These are phyloP conservation scores for Russula brevipes DNA, from an alignment of 768 basidiomycete genomes.

Conservation along the genomic window DNA sequence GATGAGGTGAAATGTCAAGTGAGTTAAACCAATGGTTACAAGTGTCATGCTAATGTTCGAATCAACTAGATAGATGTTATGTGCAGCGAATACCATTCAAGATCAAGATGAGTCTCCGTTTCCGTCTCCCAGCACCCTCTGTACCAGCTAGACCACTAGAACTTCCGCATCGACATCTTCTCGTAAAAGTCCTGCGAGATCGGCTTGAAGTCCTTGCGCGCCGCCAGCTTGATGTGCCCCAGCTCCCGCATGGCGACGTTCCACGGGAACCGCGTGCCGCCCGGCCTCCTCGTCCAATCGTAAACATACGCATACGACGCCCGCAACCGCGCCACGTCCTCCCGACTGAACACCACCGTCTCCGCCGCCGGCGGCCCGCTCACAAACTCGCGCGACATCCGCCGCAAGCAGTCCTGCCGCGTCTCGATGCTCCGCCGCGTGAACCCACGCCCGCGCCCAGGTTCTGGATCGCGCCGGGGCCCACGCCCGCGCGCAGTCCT, in stretches of 20 bases:
- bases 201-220: constrained; percentile 39
- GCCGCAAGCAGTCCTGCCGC: constrained; percentile 46
- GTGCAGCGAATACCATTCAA: not conserved
- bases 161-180: constrained; percentile 28
- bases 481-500: not conserved
- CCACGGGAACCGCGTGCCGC: constrained; percentile 43
- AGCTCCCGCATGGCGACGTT: constrained; percentile 52
- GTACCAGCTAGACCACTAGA: not conserved
- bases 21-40: not conserved
- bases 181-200: constrained; percentile 44
- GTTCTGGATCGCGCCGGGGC: not conserved
- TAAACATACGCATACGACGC: constrained; percentile 50
- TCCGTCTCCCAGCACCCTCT: not conserved
- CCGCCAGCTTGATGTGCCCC: constrained; percentile 47
- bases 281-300: constrained; percentile 28
- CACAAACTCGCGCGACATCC: constrained; percentile 40
- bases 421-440: constrained; percentile 38
- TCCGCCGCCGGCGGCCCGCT: constrained; percentile 30
- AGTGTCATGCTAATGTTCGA: not conserved
- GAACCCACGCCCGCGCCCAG: constrained; percentile 29
- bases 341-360: constrained; percentile 29
- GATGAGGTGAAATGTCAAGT: not conserved
- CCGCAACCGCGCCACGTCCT: constrained; percentile 37
- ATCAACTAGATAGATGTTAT: not conserved
- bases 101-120: not conserved